Evolutionary conservation across 768 basidiomycete genomes (phyloP), one percentile per base, ranked within the genome.

Genomic region (Suillus variegatus): DNA sequence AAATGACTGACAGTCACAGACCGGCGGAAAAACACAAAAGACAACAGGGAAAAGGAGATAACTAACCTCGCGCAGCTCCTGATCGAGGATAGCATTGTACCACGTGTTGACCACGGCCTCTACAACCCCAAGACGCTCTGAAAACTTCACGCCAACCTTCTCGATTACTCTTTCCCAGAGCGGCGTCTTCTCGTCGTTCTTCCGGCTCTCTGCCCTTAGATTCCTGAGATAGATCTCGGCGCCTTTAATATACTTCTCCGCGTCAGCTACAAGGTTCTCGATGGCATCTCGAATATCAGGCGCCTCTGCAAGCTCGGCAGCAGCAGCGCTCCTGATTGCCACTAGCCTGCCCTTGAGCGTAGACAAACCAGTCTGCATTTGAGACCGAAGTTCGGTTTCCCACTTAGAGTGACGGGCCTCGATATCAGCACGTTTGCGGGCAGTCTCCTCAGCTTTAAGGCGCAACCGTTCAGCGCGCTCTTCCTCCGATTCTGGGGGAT

Each of bases 191-290:
- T 84, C 83, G 10, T 81, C 81, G 5, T 71, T 63, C 58, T 72
- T 69, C 49, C 78, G 70, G 46, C 67, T 67, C 65, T 81, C 81
- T 40, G 76, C 75, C 67, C 77, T 80, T 58, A 86, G 80, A 69
- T 88, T 90, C 68, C 78, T 81, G 61, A 91, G 70, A 72, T 88
- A 92, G 18, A 80, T 83, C 61, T 91, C 88, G 4, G 89, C 80
- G 10, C 91, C 91, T 69, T 82, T 86, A 22, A 91, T 70, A 51
- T 89, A 80, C 68, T 85, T 87, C 68, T 86, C 82, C 36, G 80
- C 82, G 20, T 84, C 82, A 20, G 65, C 72, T 64, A 81, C 77
- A 25, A 85, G 75, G 20, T 70, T 68, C 25, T 77, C 78, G 20
- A 78, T 68, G 25, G 74, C 68, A n/a, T 84, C 72, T 41, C 82